Base-by-base conservation (phyloP, 192 early-diverging fungal species). In the Coemansia sp. region DNA sequence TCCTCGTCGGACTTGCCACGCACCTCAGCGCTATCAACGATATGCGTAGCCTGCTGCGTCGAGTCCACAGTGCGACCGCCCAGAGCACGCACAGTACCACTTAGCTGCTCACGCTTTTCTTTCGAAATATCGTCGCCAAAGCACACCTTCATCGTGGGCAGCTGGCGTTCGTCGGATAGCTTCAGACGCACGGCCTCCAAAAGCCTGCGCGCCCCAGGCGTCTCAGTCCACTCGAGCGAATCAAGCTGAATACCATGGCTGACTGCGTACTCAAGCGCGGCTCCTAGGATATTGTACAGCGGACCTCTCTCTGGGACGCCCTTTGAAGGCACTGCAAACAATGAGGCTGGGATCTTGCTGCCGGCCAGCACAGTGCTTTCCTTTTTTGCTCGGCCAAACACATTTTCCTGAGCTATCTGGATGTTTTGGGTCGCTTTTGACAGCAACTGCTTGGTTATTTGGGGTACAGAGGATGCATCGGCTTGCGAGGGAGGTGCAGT, bases 271-370 rank as follows among this genome's bases (percentile, higher is more conserved):
- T 79, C 76, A 17, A 79, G 49, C n/a, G 61, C 71, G 16, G 76
- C 76, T n/a, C 67, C 70, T 17, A 79, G 76, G 4, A 64, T 58
- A 29, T 61, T 66, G 68, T 79, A 79, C 32, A 79, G 63, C 30
- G 76, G 42, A 32, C 76, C 66, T 40, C 65, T 63, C 54, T 66
- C 71, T 36, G 55, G 31, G 7, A 79, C 70, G 20, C 71, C 67
- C 32, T 42, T 60, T 28, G 60, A 38, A 6, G 76, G 64, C 12
- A 79, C 68, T 1, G 42, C 30, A 73, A 79, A 79, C 55, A 79
- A 38, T 5, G 64, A 36, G 1, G 71, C 68, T 11, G 76, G 67
- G 29, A 79, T 20, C 59, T 79, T 79, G 58, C 31, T 49, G 42
- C 67, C 76, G 30, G 38, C 25, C 10, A 28, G 36, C 0, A 30